phyloP scores from a whole-genome alignment of 352 stramenopile species.

The Phytophthora lateralis region DNA sequence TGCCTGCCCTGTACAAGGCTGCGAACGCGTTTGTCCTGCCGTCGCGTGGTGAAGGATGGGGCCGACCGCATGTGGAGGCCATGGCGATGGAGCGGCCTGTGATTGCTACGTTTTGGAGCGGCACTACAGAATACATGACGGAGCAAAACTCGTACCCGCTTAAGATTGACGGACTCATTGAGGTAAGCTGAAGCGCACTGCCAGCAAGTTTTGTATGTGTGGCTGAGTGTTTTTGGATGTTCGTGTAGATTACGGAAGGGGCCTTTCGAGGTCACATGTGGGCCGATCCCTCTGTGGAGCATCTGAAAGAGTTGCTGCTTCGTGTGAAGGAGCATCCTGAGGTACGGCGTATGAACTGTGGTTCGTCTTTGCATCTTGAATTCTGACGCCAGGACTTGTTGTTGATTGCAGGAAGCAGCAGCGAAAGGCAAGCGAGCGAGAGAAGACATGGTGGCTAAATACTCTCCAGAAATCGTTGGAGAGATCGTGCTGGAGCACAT shows the following conservation, averaged over 20 bases:
- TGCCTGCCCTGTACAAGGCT: constrained; percentile 78
- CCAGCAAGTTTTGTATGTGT: not conserved
- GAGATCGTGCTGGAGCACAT: constrained; percentile 69
- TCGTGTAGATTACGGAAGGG: constrained; percentile 69
- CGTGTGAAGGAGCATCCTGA: constrained; percentile 64
- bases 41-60: constrained; percentile 94
- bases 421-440: constrained; percentile 75
- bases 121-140: constrained; percentile 90
- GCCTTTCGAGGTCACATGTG: constrained; percentile 84
- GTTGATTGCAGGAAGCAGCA: constrained; percentile 47
- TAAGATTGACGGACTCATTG: constrained; percentile 75
- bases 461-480: constrained; percentile 77
- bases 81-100: constrained; percentile 93
- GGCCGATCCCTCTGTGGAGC: constrained; percentile 81
- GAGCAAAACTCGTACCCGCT: constrained; percentile 86
- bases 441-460: constrained; percentile 85
- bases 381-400: not conserved
- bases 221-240: not conserved
- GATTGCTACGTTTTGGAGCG: constrained; percentile 93
- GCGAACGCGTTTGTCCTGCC: constrained; percentile 90
- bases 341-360: constrained; percentile 23
- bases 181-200: constrained; percentile 39
- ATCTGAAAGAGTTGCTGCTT: constrained; percentile 73
- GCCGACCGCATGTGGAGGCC: constrained; percentile 92
- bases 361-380: not conserved